Evolutionary conservation across 345 rosid species (phyloP).

Genomic region (Euphorbia tirucalli): DNA sequence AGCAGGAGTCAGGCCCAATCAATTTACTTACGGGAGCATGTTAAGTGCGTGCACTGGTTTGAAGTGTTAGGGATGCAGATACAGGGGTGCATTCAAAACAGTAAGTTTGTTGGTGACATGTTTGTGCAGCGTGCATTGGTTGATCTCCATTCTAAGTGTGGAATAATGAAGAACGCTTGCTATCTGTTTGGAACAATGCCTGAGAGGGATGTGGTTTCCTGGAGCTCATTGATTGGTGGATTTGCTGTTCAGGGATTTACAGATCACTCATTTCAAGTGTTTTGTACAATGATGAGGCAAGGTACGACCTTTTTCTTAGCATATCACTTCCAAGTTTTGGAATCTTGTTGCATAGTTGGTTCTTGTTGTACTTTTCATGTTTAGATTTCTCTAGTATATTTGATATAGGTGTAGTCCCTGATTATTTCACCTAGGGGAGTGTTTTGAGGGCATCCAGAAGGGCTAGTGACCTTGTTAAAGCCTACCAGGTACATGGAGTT

Average conservation of each 20-base stretch:
- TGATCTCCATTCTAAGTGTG: conserved; percentile 33
- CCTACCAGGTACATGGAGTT: conserved; percentile 54
- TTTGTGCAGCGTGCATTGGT: conserved; percentile 29
- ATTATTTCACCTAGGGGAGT: conserved; percentile 62
- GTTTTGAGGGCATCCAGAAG: conserved; percentile 53
- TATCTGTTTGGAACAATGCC: conserved; percentile 23
- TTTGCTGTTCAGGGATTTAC: conserved; percentile 30
- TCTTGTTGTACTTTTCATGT: background rate
- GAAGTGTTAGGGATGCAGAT: conserved; percentile 31
- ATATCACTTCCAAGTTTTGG: background rate
- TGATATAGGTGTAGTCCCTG: conserved; percentile 53
- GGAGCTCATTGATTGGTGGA: conserved; percentile 30
- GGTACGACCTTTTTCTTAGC: conserved; percentile 35
- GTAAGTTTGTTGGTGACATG: conserved; percentile 22
- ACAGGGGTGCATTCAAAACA: conserved; percentile 27
- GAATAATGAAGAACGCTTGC: conserved; percentile 22
- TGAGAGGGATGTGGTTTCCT: conserved; percentile 25
- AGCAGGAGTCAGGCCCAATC: conserved; percentile 22
- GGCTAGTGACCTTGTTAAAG: conserved; percentile 29
- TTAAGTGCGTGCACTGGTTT: conserved; percentile 25
- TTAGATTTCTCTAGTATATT: background rate
- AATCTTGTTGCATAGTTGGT: background rate
- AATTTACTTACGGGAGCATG: conserved; percentile 30
- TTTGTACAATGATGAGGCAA: conserved; percentile 55
- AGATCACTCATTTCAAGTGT: conserved; percentile 43